Evolutionary conservation across 331 rosid genomes (phyloP).

Genomic region (Arachis monticola): DNA sequence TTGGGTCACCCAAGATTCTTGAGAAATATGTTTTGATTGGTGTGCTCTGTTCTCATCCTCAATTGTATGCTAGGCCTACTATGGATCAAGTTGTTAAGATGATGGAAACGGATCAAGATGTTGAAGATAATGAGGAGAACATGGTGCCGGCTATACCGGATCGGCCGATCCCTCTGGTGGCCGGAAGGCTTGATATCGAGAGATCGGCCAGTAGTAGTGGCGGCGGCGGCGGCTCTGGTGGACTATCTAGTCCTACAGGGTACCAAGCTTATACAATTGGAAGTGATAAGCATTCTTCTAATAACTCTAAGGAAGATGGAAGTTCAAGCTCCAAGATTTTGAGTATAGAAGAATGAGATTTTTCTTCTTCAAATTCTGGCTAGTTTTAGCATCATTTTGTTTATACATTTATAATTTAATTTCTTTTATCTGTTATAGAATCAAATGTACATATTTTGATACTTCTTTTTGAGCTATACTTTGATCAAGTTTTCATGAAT

Average conservation of each 20-base stretch:
- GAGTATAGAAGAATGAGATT: conserved; percentile 36
- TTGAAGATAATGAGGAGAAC: conserved; percentile 29
- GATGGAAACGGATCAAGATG: conserved; percentile 60
- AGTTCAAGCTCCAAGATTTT: conserved; percentile 38
- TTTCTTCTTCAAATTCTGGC: conserved; percentile 23
- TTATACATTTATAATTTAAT: conserved; percentile 37
- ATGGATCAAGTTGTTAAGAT: conserved; percentile 94
- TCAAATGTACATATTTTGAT: conserved; percentile 42
- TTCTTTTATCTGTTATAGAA: conserved; percentile 34
- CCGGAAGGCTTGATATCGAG: conserved; percentile 69
- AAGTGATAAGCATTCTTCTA: conserved; percentile 41
- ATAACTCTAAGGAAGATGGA: conserved; percentile 42
- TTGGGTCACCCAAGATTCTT: conserved; percentile 56
- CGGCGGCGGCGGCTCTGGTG: conserved; percentile 58
- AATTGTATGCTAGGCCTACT: conserved; percentile 87
- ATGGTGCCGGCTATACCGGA: conserved; percentile 69
- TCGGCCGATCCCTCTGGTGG: conserved; percentile 74
- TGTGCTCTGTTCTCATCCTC: conserved; percentile 91
- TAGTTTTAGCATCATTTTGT: conserved; percentile 35
- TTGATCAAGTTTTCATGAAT: conserved; percentile 37
- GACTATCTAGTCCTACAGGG: conserved; percentile 59
- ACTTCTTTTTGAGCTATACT: conserved; percentile 35
- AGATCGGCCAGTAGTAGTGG: conserved; percentile 62
- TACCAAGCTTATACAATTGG: conserved; percentile 51
- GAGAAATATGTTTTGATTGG: conserved; percentile 85